Percentiles rank a stretch among this genome's conserved stretches.
These are phyloP conservation scores for Stylosanthes scabra DNA, from an alignment of 331 rosid species.

Conservation along the genomic window DNA sequence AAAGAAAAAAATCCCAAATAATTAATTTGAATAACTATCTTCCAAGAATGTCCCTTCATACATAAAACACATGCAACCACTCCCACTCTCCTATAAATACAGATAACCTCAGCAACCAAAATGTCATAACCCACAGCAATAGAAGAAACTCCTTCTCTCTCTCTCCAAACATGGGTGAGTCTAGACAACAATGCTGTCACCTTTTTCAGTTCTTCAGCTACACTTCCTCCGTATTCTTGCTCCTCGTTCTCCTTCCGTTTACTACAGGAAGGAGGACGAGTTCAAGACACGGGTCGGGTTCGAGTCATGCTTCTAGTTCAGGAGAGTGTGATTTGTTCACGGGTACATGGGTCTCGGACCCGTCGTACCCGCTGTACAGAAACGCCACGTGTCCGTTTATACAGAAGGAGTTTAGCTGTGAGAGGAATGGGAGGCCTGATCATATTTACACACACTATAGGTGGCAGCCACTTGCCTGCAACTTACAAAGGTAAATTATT, in stretches of 20 bases:
- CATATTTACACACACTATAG: conserved; percentile 62
- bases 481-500: conserved; percentile 55
- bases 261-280: not conserved
- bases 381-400: conserved; percentile 70
- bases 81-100: not conserved
- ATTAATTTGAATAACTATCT: not conserved
- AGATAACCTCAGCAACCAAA: not conserved
- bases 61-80: not conserved
- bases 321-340: conserved; percentile 59
- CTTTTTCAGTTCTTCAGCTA: not conserved
- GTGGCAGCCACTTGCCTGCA: conserved; percentile 83
- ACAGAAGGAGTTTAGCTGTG: conserved; percentile 78
- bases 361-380: conserved; percentile 64
- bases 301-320: not conserved
- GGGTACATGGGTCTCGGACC: conserved; percentile 76
- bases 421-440: conserved; percentile 80
- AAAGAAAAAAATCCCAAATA: not conserved
- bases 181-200: not conserved
- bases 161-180: not conserved
- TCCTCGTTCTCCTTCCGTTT: conserved; percentile 2
- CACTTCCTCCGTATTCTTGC: not conserved
- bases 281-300: not conserved
- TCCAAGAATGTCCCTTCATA: not conserved
- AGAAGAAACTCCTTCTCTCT: not conserved
- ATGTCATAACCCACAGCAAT: not conserved